Evolutionary conservation across 208 protist species (phyloP), one percentile per base, ranked within the genome.

Genomic region (Leishmania tarentolae): DNA sequence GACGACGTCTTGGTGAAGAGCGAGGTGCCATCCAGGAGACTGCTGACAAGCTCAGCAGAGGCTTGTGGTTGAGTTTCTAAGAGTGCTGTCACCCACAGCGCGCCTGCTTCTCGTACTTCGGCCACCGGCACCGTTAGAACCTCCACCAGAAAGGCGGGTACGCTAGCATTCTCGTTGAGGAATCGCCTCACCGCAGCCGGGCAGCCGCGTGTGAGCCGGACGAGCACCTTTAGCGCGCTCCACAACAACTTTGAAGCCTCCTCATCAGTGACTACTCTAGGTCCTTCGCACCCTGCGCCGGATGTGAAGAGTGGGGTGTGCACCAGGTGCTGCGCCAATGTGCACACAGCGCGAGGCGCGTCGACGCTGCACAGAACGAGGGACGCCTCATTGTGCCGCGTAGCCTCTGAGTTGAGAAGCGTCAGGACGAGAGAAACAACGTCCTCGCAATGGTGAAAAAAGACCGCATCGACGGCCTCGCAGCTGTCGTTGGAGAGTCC

Each of bases 301-400:
- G 76, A 46, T 8, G 72, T 53, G 42, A 74, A 50, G 42, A 81
- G 56, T 8, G 50, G 35, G 47, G 53, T n/a, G 42, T 68, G 70
- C 57, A 76, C 61, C 17, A 85, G 77, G 11, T 53, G 75, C 56
- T 85, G 77, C 53, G 82, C 77, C 57, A 90, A 57, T 61, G 85
- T 78, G 35, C 72, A 74, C 24, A 88, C 83, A 5, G 59, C 65
- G 40, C 83, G 81, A 11, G 86, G 88, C 13, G 77, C 90, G 17
- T 79, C 79, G 74, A 83, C 90, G 44, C 83, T 84, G 69, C 88
- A 84, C 15, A 93, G 72, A 19, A 91, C 82, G 15, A 87, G 81
- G 21, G 86, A 85, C 3, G 83, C 86, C 28, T 85, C 81, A 70
- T 76, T 80, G 28, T 82, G 42, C 46, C 46, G 57, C 40, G 52